Base-by-base conservation (phyloP, 805 yeast species). In the Candida orba region DNA sequence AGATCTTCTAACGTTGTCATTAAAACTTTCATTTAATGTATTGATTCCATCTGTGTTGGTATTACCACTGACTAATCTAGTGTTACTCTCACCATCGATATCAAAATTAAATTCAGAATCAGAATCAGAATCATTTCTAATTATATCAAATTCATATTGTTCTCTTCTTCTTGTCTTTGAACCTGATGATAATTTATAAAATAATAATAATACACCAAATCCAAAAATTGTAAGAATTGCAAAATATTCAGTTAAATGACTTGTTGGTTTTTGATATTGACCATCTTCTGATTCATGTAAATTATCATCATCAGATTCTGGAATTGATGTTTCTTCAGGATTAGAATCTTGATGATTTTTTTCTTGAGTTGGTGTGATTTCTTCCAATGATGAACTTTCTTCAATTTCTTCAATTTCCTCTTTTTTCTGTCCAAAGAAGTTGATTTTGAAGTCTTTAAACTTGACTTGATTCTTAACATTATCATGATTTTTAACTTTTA, bases 341-440 rank as follows among this genome's bases (percentile, higher is more conserved):
- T 20, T 20, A 2, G 58, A 23, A 55, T 10, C 25, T 49, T 30
- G 7, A 14, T 30, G n/a, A 18, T 33, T 14, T 17, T 33, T 17
- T 4, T 7, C 22, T 18, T 33, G 35, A 33, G 35, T 33, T 33
- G 35, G 35, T 6, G 13, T 18, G 17, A 12, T 17, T 17, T 33
- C 35, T 17, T 30, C 36, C 25, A 40, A 18, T 14, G 45, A 27
- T 9, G 54, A 10, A 22, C 22, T 13, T 17, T 17, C 22, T 15
- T 15, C 35, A 18, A 33, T 12, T 33, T 33, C 35, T 17, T 33
- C 35, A 30, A 15, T 58, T 8, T 50, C 53, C 83, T 37, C 71
- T 64, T 54, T 72, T 87, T 61, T 78, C 75, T 13, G 74, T 55
- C 99, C 99, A 71, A 85, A 93, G 13, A 90, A 66, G 36, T 79